A percentile compares a stretch with the other conserved stretches of the same genome.
These are phyloP conservation scores for Cyclotella choctawhatcheeana DNA, from an alignment of 108 stramenopile genomes.

Conservation along the genomic window DNA sequence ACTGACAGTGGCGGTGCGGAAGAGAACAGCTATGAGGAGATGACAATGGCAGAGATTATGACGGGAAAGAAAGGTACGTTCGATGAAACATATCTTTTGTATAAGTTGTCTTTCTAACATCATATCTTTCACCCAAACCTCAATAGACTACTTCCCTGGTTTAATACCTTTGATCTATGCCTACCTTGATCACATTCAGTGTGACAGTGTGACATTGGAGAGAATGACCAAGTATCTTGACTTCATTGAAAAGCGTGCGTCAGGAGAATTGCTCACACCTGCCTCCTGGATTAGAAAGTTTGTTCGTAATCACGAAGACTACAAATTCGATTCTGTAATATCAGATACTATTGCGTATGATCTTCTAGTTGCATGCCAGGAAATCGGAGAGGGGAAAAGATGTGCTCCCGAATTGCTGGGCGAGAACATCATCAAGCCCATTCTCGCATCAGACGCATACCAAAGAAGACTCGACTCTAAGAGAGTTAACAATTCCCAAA, in stretches of 20 bases:
- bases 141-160: conserved; percentile 95
- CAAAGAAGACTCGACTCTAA: conserved; percentile 77
- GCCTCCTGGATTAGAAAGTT: conserved; percentile 97
- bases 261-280: conserved; percentile 92
- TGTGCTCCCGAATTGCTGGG: conserved; percentile 83
- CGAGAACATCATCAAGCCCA: conserved; percentile 71
- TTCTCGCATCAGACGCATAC: conserved; percentile 82
- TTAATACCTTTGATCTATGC: conserved; percentile 94
- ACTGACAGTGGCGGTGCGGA: conserved; percentile 75
- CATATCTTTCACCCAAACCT: background rate
- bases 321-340: conserved; percentile 94
- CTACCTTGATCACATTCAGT: conserved; percentile 95
- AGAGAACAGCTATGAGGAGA: conserved; percentile 94
- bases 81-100: background rate
- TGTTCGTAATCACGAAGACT: conserved; percentile 90
- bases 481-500: conserved; percentile 68
- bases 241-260: conserved; percentile 87
- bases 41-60: conserved; percentile 98
- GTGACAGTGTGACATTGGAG: conserved; percentile 79
- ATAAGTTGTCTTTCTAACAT: too few species aligned
- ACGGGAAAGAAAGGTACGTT: conserved; percentile 84
- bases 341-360: conserved; percentile 92
- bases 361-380: conserved; percentile 84
- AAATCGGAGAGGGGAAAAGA: conserved; percentile 85
- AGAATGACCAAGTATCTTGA: conserved; percentile 82